These are phyloP conservation scores for Tolypocladium pustulatum DNA, from an alignment of 2,329 filamentous ascomycete species.

Conservation along the genomic window DNA sequence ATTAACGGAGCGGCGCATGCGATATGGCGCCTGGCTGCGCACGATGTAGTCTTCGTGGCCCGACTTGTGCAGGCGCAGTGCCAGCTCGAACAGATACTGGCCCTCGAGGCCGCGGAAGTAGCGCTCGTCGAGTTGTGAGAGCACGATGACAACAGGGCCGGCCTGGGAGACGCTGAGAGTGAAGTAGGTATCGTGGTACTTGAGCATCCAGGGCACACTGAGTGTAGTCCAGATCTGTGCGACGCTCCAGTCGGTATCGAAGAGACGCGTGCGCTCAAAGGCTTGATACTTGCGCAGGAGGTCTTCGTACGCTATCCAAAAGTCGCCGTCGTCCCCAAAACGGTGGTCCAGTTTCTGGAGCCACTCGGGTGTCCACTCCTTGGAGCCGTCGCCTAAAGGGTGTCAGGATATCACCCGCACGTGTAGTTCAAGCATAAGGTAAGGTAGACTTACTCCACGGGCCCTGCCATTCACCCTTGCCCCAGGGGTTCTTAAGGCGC, in stretches of 20 bases:
- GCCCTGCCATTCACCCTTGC: slow-evolving; percentile 69
- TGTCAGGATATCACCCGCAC: slow-evolving; percentile 7
- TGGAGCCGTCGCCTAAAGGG: slow-evolving; percentile 54
- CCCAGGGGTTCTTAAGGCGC: slow-evolving; percentile 68
- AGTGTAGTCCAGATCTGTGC: slow-evolving; percentile 38
- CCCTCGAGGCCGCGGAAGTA: slow-evolving; percentile 48
- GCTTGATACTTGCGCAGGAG: slow-evolving; percentile 47
- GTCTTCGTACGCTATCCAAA: slow-evolving; percentile 50
- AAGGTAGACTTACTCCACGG: slow-evolving; percentile 48
- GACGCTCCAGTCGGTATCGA: slow-evolving; percentile 42
- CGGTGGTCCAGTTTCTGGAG: slow-evolving; percentile 61
- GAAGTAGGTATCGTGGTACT: slow-evolving; percentile 45
- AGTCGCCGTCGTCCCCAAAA: slow-evolving; percentile 66
- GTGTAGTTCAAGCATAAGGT: background rate
- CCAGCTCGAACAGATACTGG: slow-evolving; percentile 43
- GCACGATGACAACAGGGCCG: slow-evolving; percentile 42
- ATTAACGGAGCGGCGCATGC: slow-evolving; percentile 65
- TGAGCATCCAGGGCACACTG: slow-evolving; percentile 43
- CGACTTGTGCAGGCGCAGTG: slow-evolving; percentile 42
- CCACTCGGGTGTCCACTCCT: slow-evolving; percentile 76
- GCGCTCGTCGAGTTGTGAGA: slow-evolving; percentile 46
- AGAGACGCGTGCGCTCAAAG: slow-evolving; percentile 48
- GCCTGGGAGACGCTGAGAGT: slow-evolving; percentile 36
- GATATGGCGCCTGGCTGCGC: slow-evolving; percentile 39
- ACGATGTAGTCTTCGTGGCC: slow-evolving; percentile 43